Conservation (phyloP, 805 yeast genomes). For the Wickerhamomyces hampshirensis region DNA sequence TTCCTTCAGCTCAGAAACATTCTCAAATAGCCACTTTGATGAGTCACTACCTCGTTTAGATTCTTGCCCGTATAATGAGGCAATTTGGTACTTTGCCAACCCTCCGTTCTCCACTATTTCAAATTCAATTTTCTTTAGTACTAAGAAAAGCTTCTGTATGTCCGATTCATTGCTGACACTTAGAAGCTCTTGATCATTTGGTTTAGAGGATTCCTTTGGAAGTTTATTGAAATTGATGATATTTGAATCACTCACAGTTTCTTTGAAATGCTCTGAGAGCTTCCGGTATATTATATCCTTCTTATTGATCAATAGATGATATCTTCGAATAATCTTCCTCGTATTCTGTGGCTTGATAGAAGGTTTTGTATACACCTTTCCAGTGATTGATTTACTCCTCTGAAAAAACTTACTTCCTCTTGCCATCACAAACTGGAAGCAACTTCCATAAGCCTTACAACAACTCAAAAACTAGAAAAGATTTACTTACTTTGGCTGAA, state of each 20-base stretch:
- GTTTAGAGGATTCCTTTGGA: slow-evolving; percentile 4
- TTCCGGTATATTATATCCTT: slow-evolving; percentile 36
- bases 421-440: not conserved
- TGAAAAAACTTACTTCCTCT: slow-evolving; percentile 12
- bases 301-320: slow-evolving; percentile 65
- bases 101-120: slow-evolving; percentile 73
- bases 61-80: slow-evolving; percentile 83
- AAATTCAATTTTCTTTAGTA: slow-evolving; percentile 51
- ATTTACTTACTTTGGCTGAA: no score
- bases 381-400: slow-evolving; percentile 24
- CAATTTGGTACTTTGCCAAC: slow-evolving; percentile 70
- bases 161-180: slow-evolving; percentile 12
- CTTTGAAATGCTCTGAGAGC: slow-evolving; percentile 22
- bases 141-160: slow-evolving; percentile 18
- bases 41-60: slow-evolving; percentile 85
- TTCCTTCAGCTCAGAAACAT: slow-evolving; percentile 44
- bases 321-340: slow-evolving; percentile 70
- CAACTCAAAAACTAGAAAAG: no score
- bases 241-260: slow-evolving; percentile 21
- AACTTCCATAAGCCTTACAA: not conserved
- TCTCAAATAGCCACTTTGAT: slow-evolving; percentile 70
- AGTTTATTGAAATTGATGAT: slow-evolving; percentile 12
- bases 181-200: slow-evolving; percentile 17
- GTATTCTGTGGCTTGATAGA: slow-evolving; percentile 66
- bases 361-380: slow-evolving; percentile 32